Base-by-base conservation (phyloP, 345 rosid species). In the Eucalyptus curtisii region DNA sequence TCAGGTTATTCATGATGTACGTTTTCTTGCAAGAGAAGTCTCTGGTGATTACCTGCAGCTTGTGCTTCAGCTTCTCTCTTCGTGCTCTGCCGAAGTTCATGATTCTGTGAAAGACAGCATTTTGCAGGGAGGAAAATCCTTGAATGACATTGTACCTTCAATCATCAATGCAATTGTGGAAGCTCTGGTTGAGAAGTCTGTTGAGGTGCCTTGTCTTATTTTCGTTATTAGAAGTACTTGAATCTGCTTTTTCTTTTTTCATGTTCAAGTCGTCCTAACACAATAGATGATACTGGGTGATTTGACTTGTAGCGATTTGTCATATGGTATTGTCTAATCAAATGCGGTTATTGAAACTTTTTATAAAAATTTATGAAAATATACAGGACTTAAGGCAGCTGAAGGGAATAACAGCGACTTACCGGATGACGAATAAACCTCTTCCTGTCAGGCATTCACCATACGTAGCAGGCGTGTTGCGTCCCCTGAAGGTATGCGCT, bases 381-480 rank as follows among this genome's bases (percentile, higher is more conserved):
- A 59, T 91, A 50, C 87, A 98, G 99, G 99, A 94, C 89, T 90
- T 97, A 93, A 95, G 95, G 91, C 99, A 97, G 89, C 92, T 97
- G 88, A 96, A 94, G 90, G 99, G 97, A 89, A 97, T 97, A 92
- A 94, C 97, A 44, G 95, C 99, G 86, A 97, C 98, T 84, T 98
- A 93, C 92, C 95, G 97, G 93, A 95, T 98, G 99, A 93, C 98
- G 44, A 96, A 95, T 90, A 98, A 98, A 89, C 99, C 99, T 89
- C 96, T 95, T 92, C 99, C 99, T 80, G 94, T 93, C 53, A 93
- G 97, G 90, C 99, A 97, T 92, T 97, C 99, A 85, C 98, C 97
- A 13, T 97, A 98, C 13, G 99, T 98, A 13, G 91, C 95, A 13
- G 96, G 96, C 30, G 90, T 97, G 68, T 88, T 97, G 91, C 98